phyloP scores from a whole-genome alignment of 2,329 filamentous ascomycete genomes.

The Trichoderma aggressivum region DNA sequence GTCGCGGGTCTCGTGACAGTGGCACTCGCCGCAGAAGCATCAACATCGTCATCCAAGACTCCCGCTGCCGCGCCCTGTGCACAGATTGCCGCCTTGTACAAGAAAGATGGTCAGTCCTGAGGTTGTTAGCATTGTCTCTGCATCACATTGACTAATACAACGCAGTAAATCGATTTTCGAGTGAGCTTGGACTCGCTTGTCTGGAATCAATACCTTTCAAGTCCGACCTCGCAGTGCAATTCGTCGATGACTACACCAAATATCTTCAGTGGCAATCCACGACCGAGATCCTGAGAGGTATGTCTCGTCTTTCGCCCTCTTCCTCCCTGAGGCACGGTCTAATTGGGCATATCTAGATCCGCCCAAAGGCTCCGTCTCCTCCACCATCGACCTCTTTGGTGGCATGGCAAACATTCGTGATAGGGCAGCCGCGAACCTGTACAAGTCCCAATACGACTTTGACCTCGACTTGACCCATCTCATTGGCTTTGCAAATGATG shows the following conservation, averaged over 20 bases:
- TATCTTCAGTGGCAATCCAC: constrained; percentile 21
- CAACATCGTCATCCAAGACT: not conserved
- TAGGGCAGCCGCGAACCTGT: not conserved
- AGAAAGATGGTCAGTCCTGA: not conserved
- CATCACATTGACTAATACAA: not conserved
- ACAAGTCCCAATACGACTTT: constrained; percentile 13
- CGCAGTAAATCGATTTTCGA: not conserved
- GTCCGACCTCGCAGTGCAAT: not conserved
- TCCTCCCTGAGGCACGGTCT: not conserved
- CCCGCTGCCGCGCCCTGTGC: not conserved
- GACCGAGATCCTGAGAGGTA: constrained; percentile 15
- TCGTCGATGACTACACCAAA: constrained; percentile 12
- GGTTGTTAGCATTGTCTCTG: not conserved
- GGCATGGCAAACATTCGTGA: constrained; percentile 11
- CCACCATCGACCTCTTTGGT: constrained; percentile 14
- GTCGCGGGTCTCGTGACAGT: not conserved
- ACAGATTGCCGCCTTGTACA: not conserved
- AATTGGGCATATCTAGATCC: not conserved
- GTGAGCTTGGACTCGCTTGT: constrained; percentile 6
- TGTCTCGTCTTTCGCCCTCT: not conserved
- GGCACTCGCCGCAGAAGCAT: not conserved
- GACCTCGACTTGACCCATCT: constrained; percentile 8
- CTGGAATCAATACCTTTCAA: constrained; percentile 19
- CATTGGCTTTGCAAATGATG: constrained; percentile 15
- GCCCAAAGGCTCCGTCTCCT: constrained; percentile 7